Evolutionary conservation across 257 asterid genomes (phyloP).

Genomic region (Agastache rugosa): DNA sequence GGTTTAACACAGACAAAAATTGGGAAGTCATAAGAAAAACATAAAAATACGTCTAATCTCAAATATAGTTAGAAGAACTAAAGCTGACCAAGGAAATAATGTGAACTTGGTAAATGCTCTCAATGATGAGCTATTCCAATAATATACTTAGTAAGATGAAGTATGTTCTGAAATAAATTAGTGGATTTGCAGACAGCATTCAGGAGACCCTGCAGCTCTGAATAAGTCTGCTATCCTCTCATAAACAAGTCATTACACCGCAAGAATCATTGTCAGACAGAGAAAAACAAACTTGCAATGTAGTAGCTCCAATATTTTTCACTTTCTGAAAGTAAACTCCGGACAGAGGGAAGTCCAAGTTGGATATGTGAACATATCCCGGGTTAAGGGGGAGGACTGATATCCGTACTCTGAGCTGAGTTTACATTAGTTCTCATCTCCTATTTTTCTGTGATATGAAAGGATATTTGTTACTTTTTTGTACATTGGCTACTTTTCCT

Average conservation of each 20-base stretch:
- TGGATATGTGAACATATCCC: neutral
- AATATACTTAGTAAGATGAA: neutral
- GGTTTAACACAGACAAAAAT: slow-evolving; percentile 26
- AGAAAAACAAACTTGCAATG: neutral
- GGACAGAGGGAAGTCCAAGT: neutral
- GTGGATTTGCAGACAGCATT: slow-evolving; percentile 5
- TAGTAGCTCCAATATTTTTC: neutral
- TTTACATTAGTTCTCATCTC: neutral
- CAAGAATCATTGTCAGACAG: neutral
- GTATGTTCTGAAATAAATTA: neutral
- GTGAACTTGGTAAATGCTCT: slow-evolving; percentile 19
- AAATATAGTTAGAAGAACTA: slow-evolving; percentile 11
- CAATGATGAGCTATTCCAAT: slow-evolving; percentile 20
- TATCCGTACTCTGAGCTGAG: neutral
- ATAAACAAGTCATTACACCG: neutral
- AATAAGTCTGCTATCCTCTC: neutral
- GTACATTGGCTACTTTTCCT: too few relatives aligned
- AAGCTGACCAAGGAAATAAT: slow-evolving; percentile 19
- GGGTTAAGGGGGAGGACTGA: neutral
- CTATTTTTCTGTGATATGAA: neutral
- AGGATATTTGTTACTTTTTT: neutral
- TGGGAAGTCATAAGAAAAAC: slow-evolving; percentile 28
- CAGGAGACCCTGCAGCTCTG: neutral
- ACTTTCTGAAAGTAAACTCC: neutral
- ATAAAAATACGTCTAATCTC: slow-evolving; percentile 16